These are phyloP conservation scores for Phytopythium helicoides DNA, from an alignment of 352 stramenopile species.

Conservation along the genomic window DNA sequence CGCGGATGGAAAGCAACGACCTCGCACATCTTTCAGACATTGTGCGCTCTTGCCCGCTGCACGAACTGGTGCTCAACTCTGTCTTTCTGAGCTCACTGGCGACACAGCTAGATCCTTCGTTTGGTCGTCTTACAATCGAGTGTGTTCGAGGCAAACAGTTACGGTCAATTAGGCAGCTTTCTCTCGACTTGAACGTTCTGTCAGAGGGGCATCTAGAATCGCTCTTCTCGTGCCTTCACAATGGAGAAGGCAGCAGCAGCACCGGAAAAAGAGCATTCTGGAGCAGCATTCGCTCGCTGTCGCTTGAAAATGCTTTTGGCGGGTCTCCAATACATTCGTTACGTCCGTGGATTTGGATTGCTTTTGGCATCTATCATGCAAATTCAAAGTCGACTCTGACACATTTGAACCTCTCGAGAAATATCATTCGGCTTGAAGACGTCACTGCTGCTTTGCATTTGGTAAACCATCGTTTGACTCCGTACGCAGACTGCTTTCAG, in stretches of 20 bases:
- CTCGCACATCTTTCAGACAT: slow-evolving; percentile 12
- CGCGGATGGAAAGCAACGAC: slow-evolving; percentile 12
- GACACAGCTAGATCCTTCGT: slow-evolving; percentile 10
- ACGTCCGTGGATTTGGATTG: slow-evolving; percentile 39
- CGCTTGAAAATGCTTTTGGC: slow-evolving; percentile 21
- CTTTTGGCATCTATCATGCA: slow-evolving; percentile 24
- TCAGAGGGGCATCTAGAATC: slow-evolving; percentile 24
- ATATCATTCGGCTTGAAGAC: slow-evolving; percentile 28
- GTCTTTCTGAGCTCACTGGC: slow-evolving; percentile 8
- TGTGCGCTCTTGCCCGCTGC: slow-evolving; percentile 4
- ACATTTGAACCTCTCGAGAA: slow-evolving; percentile 38
- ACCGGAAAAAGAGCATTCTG: too few species aligned
- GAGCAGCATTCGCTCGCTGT: slow-evolving; percentile 22
- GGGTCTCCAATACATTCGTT: slow-evolving; percentile 16
- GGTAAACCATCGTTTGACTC: not conserved
- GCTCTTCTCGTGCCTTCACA: slow-evolving; percentile 37
- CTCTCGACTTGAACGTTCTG: slow-evolving; percentile 28
- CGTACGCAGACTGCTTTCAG: not conserved
- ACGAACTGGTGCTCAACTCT: slow-evolving; percentile 26
- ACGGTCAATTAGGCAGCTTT: slow-evolving; percentile 12
- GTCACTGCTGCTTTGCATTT: slow-evolving; percentile 12
- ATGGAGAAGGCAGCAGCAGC: not conserved
- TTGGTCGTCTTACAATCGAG: slow-evolving; percentile 19
- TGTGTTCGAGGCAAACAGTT: slow-evolving; percentile 19
- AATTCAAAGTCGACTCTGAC: slow-evolving; percentile 13